Evolutionary conservation across 2,329 filamentous ascomycete species (phyloP).

Genomic region (Alternaria dauci): DNA sequence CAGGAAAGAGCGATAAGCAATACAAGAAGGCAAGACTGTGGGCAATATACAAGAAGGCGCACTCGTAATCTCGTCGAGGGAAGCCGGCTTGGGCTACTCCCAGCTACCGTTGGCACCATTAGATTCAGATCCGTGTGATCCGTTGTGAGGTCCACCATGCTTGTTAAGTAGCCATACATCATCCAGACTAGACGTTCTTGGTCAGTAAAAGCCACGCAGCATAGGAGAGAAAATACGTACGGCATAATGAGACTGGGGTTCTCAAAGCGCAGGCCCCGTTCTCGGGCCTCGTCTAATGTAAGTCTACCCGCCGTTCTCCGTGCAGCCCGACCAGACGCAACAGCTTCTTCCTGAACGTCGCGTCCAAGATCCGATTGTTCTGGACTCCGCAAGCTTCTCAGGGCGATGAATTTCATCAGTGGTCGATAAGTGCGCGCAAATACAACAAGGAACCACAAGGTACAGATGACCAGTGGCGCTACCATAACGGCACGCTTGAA

Average conservation of each 20-base stretch:
- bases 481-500: conserved; percentile 77
- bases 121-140: conserved; percentile 32
- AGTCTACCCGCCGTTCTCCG: conserved; percentile 52
- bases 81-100: conserved; percentile 8
- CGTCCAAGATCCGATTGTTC: conserved; percentile 60
- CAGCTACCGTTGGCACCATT: conserved; percentile 29
- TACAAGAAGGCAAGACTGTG: conserved; percentile 17
- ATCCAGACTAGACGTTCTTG: conserved; percentile 61
- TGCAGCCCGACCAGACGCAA: conserved; percentile 20
- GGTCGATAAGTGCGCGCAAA: conserved; percentile 85
- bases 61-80: conserved; percentile 8
- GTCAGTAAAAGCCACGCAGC: conserved; percentile 16
- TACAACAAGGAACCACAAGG: conserved; percentile 88
- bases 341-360: conserved; percentile 55
- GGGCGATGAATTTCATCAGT: conserved; percentile 88
- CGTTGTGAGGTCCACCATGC: conserved; percentile 30
- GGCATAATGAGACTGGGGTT: conserved; percentile 77
- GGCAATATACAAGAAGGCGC: conserved; percentile 28
- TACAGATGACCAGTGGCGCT: conserved; percentile 77
- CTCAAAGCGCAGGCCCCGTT: conserved; percentile 74
- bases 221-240: conserved; percentile 57
- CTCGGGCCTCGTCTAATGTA: conserved; percentile 76
- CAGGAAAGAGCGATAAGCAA: conserved; percentile 1
- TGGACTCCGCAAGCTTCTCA: conserved; percentile 79
- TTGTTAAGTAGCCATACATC: conserved; percentile 70